These are phyloP conservation scores for Trichoderma asperelloides DNA, from an alignment of 495 filamentous ascomycete species.

Conservation along the genomic window DNA sequence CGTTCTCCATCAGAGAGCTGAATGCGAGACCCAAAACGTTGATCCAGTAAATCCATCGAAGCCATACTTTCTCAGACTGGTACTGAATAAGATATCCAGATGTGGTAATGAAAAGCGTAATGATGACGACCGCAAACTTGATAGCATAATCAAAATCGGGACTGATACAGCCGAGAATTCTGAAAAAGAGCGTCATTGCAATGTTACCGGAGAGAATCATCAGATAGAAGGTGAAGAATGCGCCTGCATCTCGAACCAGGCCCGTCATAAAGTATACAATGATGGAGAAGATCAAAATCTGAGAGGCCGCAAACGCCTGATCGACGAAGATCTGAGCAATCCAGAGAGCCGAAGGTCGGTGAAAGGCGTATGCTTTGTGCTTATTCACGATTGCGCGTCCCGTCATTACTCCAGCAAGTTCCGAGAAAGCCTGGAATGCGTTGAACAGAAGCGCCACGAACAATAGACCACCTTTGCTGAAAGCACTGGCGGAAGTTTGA, in stretches of 20 bases:
- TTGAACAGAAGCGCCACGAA: slow-evolving; percentile 74
- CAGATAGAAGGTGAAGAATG: slow-evolving; percentile 73
- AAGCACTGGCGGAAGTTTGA: slow-evolving; percentile 58
- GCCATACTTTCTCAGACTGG: slow-evolving; percentile 58
- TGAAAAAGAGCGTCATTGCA: slow-evolving; percentile 72
- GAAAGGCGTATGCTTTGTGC: slow-evolving; percentile 70
- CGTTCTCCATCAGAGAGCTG: slow-evolving; percentile 71
- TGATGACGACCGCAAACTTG: slow-evolving; percentile 66
- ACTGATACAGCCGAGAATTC: slow-evolving; percentile 67
- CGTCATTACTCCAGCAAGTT: slow-evolving; percentile 62
- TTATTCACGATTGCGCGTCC: slow-evolving; percentile 70
- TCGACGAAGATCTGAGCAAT: slow-evolving; percentile 76
- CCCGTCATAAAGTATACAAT: slow-evolving; percentile 78
- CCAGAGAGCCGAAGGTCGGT: slow-evolving; percentile 70
- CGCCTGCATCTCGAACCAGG: slow-evolving; percentile 54
- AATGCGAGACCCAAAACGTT: slow-evolving; percentile 71
- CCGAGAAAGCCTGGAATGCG: slow-evolving; percentile 68
- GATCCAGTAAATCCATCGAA: slow-evolving; percentile 75
- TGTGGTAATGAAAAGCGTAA: slow-evolving; percentile 71
- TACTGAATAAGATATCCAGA: slow-evolving; percentile 76
- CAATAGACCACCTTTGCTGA: slow-evolving; percentile 66
- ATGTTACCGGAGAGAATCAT: slow-evolving; percentile 62
- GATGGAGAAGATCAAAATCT: slow-evolving; percentile 62
- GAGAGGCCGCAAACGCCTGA: slow-evolving; percentile 54
- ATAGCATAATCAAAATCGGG: slow-evolving; percentile 82